phyloP scores from a whole-genome alignment of 495 filamentous ascomycete genomes.

The Podospora fimiseda region DNA sequence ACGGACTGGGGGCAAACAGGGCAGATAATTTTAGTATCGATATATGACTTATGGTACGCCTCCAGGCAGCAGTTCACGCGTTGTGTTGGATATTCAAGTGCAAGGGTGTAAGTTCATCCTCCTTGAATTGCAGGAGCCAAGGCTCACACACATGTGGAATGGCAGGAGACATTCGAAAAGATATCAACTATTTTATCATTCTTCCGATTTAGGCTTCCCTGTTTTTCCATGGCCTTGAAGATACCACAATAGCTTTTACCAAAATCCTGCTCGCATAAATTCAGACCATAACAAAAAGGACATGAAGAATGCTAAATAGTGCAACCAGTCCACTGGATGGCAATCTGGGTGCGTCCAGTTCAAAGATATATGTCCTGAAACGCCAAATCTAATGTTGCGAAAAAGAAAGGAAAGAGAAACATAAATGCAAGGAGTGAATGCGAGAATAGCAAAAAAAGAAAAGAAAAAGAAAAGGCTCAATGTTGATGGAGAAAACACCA shows the following conservation, averaged over 20 bases:
- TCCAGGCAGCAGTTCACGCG: no score
- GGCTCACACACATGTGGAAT: no score
- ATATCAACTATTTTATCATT: no score
- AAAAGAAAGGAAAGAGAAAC: background rate
- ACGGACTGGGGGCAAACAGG: constrained; percentile 4
- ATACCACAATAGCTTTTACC: no score
- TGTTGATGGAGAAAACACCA: no score
- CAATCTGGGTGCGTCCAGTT: constrained; percentile 1
- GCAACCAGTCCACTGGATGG: background rate
- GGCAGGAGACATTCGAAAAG: no score
- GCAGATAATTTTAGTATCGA: background rate
- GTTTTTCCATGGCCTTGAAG: no score
- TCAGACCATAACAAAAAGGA: background rate
- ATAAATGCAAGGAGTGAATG: background rate
- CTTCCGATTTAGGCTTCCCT: no score
- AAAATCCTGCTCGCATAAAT: background rate
- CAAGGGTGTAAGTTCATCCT: no score
- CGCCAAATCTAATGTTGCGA: background rate
- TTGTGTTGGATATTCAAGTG: no score
- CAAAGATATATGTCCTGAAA: background rate
- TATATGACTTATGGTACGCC: no score
- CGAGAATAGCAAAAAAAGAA: background rate
- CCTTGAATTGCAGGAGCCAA: no score
- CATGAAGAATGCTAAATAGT: background rate
- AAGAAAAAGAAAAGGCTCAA: background rate